phyloP scores from a whole-genome alignment of 139 green algal genomes.

The Dunaliella sp. region DNA sequence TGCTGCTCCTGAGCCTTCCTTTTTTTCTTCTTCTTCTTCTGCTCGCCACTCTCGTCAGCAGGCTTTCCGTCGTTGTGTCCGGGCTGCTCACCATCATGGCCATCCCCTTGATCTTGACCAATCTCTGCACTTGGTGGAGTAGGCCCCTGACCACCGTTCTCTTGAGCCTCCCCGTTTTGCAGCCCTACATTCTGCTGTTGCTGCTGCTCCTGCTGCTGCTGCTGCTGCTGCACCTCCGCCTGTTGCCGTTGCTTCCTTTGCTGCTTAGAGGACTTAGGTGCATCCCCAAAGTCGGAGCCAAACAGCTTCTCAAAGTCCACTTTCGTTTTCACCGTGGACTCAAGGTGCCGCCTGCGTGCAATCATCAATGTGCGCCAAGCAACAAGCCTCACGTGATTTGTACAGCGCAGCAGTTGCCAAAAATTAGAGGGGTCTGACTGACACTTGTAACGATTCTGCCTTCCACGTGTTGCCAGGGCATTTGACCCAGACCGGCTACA shows the following conservation, averaged over 20 bases:
- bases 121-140: no score
- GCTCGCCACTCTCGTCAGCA: background rate
- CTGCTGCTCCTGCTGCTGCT: background rate
- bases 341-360: conserved; percentile 1
- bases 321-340: conserved; percentile 13
- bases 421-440: no score
- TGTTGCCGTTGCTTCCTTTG: background rate
- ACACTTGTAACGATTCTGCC: no score
- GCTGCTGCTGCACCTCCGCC: background rate
- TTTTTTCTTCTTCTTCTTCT: background rate
- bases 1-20: background rate
- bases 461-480: no score
- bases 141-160: no score
- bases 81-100: background rate
- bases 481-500: no score
- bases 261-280: background rate
- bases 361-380: no score
- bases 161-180: background rate
- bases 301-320: conserved; percentile 21
- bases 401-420: no score
- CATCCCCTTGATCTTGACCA: background rate
- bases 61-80: no score
- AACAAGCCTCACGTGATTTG: no score
- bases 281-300: background rate
- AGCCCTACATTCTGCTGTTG: background rate